A percentile compares a stretch with the other conserved stretches of the same genome.
Conservation (phyloP, 106 monocot genomes). For the Dendrobium chrysotoxum region DNA sequence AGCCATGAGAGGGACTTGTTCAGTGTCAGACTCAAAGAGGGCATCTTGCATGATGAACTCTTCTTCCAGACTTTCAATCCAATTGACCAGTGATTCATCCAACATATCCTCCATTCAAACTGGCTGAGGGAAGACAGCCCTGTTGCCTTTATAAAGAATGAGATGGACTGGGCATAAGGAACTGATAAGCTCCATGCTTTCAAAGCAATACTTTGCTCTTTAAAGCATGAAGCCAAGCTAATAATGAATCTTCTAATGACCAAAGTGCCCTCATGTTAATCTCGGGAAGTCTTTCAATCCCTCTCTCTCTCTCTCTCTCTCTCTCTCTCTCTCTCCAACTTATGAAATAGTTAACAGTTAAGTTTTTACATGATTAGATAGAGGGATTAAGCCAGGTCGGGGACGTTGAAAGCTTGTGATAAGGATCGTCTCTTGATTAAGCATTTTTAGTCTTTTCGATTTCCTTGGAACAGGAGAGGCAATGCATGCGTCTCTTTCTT, state of each 20-base stretch:
- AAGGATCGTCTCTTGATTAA: no score
- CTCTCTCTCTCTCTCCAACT: no score
- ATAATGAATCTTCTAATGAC: not conserved
- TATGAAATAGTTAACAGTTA: no score
- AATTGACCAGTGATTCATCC: not conserved
- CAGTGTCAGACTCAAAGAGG: not conserved
- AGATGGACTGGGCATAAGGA: not conserved
- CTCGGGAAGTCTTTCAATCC: not conserved
- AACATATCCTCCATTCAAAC: not conserved
- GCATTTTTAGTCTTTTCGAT: no score
- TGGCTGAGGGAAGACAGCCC: not conserved
- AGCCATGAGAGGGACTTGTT: not conserved
- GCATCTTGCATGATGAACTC: not conserved
- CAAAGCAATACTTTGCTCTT: not conserved
- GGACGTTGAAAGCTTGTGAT: no score
- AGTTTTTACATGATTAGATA: no score
- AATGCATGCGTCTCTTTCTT: no score
- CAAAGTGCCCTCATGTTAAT: not conserved
- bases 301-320: no score
- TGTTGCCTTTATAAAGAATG: not conserved
- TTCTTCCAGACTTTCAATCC: conserved; percentile 1
- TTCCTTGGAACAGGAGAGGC: no score
- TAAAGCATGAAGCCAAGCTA: not conserved
- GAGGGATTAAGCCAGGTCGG: no score
- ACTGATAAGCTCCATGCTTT: not conserved